phyloP scores from a whole-genome alignment of 140 eudicot genomes.

The Bidens hawaiensis region DNA sequence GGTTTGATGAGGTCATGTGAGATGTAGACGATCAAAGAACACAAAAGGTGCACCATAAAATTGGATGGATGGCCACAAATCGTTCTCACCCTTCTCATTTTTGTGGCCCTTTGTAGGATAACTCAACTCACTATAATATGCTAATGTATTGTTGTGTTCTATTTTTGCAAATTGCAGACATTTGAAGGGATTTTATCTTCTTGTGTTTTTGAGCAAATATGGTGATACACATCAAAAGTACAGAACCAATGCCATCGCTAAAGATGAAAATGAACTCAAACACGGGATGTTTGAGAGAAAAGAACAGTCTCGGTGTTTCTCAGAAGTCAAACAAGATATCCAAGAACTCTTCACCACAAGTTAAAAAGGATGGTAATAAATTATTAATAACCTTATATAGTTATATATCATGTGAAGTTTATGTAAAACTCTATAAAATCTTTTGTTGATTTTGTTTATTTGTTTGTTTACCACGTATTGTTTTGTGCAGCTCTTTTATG shows the following conservation, averaged over 20 bases:
- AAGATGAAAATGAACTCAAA: slow-evolving; percentile 74
- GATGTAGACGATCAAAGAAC: too few relatives aligned
- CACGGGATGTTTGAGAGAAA: slow-evolving; percentile 49
- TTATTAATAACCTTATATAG: too few relatives aligned
- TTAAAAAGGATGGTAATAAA: slow-evolving; percentile 54
- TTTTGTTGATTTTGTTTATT: slow-evolving; percentile 12
- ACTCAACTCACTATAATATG: neutral
- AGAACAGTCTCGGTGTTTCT: slow-evolving; percentile 60
- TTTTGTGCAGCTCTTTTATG: slow-evolving; percentile 38
- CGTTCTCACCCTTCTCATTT: too few relatives aligned
- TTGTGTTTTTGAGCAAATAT: slow-evolving; percentile 35
- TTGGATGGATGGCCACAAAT: too few relatives aligned
- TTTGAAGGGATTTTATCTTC: slow-evolving; percentile 15
- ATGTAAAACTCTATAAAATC: slow-evolving; percentile 2
- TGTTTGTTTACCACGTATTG: slow-evolving; percentile 3
- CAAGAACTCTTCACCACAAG: slow-evolving; percentile 50
- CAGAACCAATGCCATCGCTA: slow-evolving; percentile 85
- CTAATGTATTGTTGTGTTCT: neutral
- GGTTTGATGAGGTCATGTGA: too few relatives aligned
- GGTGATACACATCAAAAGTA: slow-evolving; percentile 18
- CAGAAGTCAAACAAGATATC: slow-evolving; percentile 66
- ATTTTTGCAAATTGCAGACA: neutral
- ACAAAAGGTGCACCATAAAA: too few relatives aligned
- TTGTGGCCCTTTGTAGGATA: too few relatives aligned
- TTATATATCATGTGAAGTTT: neutral